Evolutionary conservation across 768 basidiomycete species (phyloP), one percentile per base, ranked within the genome.

Genomic region (Wakefieldia striispora): DNA sequence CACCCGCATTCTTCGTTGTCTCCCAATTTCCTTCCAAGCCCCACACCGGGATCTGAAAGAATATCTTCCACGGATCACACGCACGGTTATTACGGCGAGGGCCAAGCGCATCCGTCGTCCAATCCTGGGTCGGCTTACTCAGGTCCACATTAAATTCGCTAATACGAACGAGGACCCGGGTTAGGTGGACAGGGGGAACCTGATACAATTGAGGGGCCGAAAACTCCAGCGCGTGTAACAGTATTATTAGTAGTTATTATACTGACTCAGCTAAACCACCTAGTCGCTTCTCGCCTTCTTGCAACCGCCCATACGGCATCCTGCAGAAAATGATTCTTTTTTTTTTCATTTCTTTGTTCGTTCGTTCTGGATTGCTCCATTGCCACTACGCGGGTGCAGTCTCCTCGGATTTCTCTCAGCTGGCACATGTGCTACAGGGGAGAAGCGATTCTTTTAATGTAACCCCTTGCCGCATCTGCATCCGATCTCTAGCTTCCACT

Each of bases 181-280:
- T 27, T 21, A 45, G 49, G 24, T 46, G 59, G 49, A 62, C 48
- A 58, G 62, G 62, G 56, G 56, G 33, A 37, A 48, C 44, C 47
- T 53, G 58, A 55, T 49, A 53, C 43, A 46, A 40, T 52, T 54
- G 49, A 51, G 54, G 57, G 33, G 3, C 52, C 45, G 51, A 55
- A 58, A 54, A 55, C 54, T 50, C 42, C 51, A 26, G 50, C 36
- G 62, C 61, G 64, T 68, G 65, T 67, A 65, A 53, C 63, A 62
- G 49, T 67, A 65, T 57, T 67, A 60, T 58, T 65, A 65, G 60
- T 62, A 66, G 65, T 33, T 65, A 65, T 63, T 47, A 55, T 66
- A 64, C 64, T 56, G 64, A 68, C 62, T 60, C 59, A 56, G 49
- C 54, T 63, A 63, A 60, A 53, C 61, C 54, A 56, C 49, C 60